phyloP scores from a whole-genome alignment of 2,329 filamentous ascomycete genomes.

The Aspergillus latus region DNA sequence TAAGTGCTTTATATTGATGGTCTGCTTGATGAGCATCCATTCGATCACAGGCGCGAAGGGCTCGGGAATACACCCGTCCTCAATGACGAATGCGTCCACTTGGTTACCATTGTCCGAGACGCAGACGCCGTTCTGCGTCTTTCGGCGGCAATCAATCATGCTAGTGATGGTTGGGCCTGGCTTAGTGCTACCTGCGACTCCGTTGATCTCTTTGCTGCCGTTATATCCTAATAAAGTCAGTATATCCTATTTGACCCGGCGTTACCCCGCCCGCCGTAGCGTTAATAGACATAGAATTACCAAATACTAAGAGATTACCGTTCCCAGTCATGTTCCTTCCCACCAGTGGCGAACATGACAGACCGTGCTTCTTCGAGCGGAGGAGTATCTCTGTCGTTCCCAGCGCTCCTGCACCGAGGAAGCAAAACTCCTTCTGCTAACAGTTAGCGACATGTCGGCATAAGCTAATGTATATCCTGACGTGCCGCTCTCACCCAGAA shows the following conservation, averaged over 20 bases:
- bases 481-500: slow-evolving; percentile 41
- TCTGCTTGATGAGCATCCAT: slow-evolving; percentile 12
- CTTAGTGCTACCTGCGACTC: not conserved
- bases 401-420: slow-evolving; percentile 44
- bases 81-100: slow-evolving; percentile 18
- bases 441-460: not conserved
- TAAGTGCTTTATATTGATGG: not conserved
- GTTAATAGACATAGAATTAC: not conserved
- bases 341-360: slow-evolving; percentile 2
- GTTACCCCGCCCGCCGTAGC: no score
- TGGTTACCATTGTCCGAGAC: not conserved
- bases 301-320: slow-evolving; percentile 12
- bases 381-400: slow-evolving; percentile 19
- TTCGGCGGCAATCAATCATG: slow-evolving; percentile 18
- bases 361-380: slow-evolving; percentile 10
- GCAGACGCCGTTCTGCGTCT: no score
- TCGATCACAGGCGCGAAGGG: slow-evolving; percentile 17
- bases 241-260: no score
- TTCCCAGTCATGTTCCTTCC: slow-evolving; percentile 14
- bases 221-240: slow-evolving; percentile 9
- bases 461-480: not conserved
- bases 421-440: slow-evolving; percentile 56
- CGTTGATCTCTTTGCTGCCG: slow-evolving; percentile 28
- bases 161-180: slow-evolving; percentile 21
- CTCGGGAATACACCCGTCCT: slow-evolving; percentile 22